Conservation (phyloP, 2,329 filamentous ascomycete genomes). For the Purpureocillium lavendulum region DNA sequence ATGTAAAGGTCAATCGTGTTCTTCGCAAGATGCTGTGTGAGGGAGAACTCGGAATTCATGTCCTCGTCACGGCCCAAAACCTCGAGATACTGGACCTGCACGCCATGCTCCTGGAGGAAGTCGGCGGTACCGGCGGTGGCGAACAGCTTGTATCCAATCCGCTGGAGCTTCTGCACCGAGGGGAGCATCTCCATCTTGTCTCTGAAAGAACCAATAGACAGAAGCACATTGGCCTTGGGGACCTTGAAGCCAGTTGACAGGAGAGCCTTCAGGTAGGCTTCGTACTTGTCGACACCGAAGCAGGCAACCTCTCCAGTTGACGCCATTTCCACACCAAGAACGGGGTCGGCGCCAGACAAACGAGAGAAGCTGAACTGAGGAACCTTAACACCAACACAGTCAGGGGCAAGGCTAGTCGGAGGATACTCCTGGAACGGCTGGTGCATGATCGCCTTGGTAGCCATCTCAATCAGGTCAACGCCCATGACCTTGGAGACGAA, state of each 20-base stretch:
- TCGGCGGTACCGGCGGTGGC: slow-evolving; percentile 95
- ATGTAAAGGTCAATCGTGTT: slow-evolving; percentile 98
- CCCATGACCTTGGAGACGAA: slow-evolving; percentile 99
- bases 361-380: slow-evolving; percentile 99
- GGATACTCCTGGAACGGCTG: slow-evolving; percentile 79
- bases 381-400: slow-evolving; percentile 94
- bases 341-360: slow-evolving; percentile 89
- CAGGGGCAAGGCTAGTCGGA: slow-evolving; percentile 60
- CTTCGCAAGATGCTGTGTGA: slow-evolving; percentile 93
- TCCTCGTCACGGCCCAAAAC: slow-evolving; percentile 72
- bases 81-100: slow-evolving; percentile 90
- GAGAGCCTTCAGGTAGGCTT: slow-evolving; percentile 93
- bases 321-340: slow-evolving; percentile 97
- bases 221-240: slow-evolving; percentile 87
- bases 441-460: slow-evolving; percentile 91
- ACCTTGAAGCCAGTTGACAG: slow-evolving; percentile 95
- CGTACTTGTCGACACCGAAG: slow-evolving; percentile 92
- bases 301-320: slow-evolving; percentile 97
- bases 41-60: slow-evolving; percentile 90
- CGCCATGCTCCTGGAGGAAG: slow-evolving; percentile 86
- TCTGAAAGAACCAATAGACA: slow-evolving; percentile 95
- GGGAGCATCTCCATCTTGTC: slow-evolving; percentile 97
- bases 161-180: slow-evolving; percentile 80
- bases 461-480: slow-evolving; percentile 96
- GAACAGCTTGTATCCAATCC: slow-evolving; percentile 90